Percentiles rank a stretch among this genome's conserved stretches.
Conservation (phyloP, 1,284 basidiomycete genomes). For the Boletus coffeatus region DNA sequence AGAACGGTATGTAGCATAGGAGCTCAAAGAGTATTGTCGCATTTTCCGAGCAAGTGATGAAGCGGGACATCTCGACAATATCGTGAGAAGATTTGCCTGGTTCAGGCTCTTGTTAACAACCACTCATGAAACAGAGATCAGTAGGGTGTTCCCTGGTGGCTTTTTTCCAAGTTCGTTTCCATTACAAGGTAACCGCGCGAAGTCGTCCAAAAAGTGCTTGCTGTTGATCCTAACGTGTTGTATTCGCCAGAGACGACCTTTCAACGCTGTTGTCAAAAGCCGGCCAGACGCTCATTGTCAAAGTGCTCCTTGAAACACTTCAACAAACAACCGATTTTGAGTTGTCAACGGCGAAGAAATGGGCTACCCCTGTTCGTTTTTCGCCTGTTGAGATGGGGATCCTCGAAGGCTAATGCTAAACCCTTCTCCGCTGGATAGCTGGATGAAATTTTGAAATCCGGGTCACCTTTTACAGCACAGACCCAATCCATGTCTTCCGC, state of each 20-base stretch:
- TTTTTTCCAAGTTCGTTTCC: conserved; percentile 80
- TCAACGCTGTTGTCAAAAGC: conserved; percentile 62
- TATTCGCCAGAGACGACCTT: conserved; percentile 57
- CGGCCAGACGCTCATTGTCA: conserved; percentile 69
- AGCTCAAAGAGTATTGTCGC: conserved; percentile 93
- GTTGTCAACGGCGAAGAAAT: conserved; percentile 70
- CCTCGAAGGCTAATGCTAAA: not conserved
- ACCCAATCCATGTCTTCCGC: conserved; percentile 72
- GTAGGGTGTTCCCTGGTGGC: conserved; percentile 76
- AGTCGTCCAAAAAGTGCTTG: not conserved
- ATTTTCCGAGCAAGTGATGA: conserved; percentile 93
- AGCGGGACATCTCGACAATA: conserved; percentile 95
- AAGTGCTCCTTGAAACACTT: conserved; percentile 76
- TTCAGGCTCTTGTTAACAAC: conserved; percentile 82
- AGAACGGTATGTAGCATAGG: conserved; percentile 86
- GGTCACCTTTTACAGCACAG: conserved; percentile 42
- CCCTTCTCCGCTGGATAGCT: conserved; percentile 35
- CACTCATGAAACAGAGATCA: conserved; percentile 82
- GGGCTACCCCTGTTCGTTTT: conserved; percentile 63
- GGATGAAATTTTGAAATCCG: conserved; percentile 54
- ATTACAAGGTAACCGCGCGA: conserved; percentile 63
- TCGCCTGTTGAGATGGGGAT: not conserved
- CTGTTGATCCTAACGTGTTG: not conserved
- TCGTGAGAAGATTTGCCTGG: conserved; percentile 92
- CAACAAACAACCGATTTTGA: conserved; percentile 88